phyloP scores from a whole-genome alignment of 345 rosid species.

The Murraya paniculata region DNA sequence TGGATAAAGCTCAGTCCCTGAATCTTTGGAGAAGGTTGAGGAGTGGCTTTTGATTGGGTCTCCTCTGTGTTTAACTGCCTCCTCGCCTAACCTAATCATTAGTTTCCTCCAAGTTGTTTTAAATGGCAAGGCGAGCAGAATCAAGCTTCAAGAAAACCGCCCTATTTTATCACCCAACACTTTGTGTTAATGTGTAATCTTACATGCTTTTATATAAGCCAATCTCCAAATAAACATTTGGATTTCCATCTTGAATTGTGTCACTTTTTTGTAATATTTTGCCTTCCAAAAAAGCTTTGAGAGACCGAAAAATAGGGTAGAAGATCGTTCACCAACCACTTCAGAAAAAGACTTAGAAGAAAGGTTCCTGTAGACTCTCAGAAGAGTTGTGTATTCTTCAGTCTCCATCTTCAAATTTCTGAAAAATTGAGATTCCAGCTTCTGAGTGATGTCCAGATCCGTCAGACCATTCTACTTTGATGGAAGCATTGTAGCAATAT shows the following conservation, averaged over 20 bases:
- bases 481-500: neutral
- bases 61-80: rapidly evolving
- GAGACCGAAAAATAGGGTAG: neutral
- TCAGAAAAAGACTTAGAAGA: neutral
- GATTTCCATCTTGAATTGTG: neutral
- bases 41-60: too few relatives aligned
- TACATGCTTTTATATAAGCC: neutral
- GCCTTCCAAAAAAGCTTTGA: too few relatives aligned
- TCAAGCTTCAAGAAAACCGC: too few relatives aligned
- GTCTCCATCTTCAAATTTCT: neutral
- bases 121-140: too few relatives aligned
- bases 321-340: neutral
- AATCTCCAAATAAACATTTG: neutral
- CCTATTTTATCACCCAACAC: too few relatives aligned
- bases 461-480: neutral
- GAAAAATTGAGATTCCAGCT: neutral
- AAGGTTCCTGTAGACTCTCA: neutral
- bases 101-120: rapidly evolving
- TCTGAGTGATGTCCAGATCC: neutral
- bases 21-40: too few relatives aligned
- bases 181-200: neutral
- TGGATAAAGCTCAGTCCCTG: too few relatives aligned
- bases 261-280: too few relatives aligned
- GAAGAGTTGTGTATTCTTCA: neutral
- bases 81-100: rapidly evolving